Base-by-base conservation (phyloP, 495 filamentous ascomycete species). In the Melanomma pulvis-pyrius region DNA sequence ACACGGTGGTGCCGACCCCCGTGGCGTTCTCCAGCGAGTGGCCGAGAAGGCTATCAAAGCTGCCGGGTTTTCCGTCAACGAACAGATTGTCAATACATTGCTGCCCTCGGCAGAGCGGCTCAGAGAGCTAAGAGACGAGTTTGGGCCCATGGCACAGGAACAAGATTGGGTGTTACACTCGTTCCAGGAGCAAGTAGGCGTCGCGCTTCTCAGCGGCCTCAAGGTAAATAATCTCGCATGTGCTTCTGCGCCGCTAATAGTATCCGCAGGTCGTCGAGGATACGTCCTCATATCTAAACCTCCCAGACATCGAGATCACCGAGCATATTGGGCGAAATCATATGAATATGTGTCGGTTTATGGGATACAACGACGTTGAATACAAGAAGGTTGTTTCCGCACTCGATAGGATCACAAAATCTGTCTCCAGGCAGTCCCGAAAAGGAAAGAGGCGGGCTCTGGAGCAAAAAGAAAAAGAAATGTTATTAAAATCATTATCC, bases 331-430 rank as follows among this genome's bases (percentile, higher is more conserved):
- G 39, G 2, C 48, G 65, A 13, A 65, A 79, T 44, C 79, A 81
- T 55, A 78, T 74, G 63, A 76, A 77, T 4, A 79, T 81, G 74
- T 81, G 78, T 59, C 71, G 77, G 0, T 81, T 81, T 39, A 66
- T 53, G 4, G 72, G 74, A 46, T 54, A 32, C 15, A 52, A 76
- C 26, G 77, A 81, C 24, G 25, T 56, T 17, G 73, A 76, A 49
- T 76, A 74, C 52, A 53, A 28, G 39, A 76, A 76, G 61, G 73
- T 75, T 51, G 61, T 63, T 54, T 52, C 66, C 1, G 73, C 69
- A 32, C 61, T 75, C 19, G 5, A 51, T n/a, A 53, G 67, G 49
- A 67, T 63, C 11, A 53, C 25, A 60, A 29, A 22, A 1, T 25
- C 44, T 6, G 29, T 44, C 30, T 41, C 44, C 22, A 51, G 29